Conservation (phyloP, 2,329 filamentous ascomycete genomes). For the Gyromitra esculenta region DNA sequence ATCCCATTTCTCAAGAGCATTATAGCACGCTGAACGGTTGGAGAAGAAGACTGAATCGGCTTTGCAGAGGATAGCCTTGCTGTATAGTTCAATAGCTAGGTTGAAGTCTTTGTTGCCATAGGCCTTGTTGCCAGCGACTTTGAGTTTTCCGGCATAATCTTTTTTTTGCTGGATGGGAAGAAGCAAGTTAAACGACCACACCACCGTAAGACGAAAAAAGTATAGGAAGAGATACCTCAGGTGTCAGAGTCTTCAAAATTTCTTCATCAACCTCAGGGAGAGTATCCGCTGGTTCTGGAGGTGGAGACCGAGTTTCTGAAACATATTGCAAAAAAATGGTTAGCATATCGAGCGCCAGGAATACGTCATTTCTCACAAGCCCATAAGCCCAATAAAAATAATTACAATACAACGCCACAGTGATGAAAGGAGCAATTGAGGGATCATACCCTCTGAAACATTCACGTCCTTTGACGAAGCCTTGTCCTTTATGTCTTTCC, state of each 20-base stretch:
- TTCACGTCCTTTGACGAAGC: conserved; percentile 63
- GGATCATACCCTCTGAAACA: conserved; percentile 55
- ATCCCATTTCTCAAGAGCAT: conserved; percentile 90
- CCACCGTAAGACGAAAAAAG: conserved; percentile 27
- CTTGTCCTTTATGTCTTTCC: conserved; percentile 66
- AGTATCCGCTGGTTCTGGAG: conserved; percentile 68
- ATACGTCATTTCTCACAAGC: conserved; percentile 45
- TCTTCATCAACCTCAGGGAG: conserved; percentile 71
- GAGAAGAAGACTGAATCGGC: conserved; percentile 98
- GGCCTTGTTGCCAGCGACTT: conserved; percentile 94
- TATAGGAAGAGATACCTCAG: conserved; percentile 61
- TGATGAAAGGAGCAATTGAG: conserved; percentile 47
- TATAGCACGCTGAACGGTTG: conserved; percentile 97
- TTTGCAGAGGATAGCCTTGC: conserved; percentile 95
- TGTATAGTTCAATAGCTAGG: conserved; percentile 92
- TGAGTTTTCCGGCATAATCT: conserved; percentile 87
- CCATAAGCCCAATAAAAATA: conserved; percentile 11
- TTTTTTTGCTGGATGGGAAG: conserved; percentile 75
- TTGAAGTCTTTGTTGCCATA: conserved; percentile 95
- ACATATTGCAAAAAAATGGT: conserved; percentile 21
- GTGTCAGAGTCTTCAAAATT: conserved; percentile 63
- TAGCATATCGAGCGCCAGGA: conserved; percentile 37
- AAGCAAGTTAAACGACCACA: conserved; percentile 46
- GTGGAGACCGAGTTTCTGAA: conserved; percentile 41
- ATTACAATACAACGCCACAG: neutral